Evolutionary conservation across 352 stramenopile genomes (phyloP).

Genomic region (Pythium scleroteichum): DNA sequence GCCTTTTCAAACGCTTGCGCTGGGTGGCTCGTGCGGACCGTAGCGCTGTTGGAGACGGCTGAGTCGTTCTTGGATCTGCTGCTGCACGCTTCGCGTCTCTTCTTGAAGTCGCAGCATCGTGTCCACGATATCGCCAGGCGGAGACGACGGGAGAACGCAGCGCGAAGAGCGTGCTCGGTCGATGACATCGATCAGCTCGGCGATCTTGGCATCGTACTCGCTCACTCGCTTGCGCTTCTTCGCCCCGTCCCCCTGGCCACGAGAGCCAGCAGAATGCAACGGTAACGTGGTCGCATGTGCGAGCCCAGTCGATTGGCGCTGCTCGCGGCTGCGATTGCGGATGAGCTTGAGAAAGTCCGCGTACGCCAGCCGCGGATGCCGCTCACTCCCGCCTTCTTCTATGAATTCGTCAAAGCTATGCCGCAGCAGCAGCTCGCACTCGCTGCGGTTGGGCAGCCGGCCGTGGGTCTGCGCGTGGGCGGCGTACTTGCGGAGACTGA

Average conservation of each 20-base stretch:
- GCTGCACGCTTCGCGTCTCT: conserved; percentile 56
- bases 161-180: conserved; percentile 34
- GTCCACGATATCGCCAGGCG: conserved; percentile 31
- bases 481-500: conserved; percentile 61
- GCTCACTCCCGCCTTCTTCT: conserved; percentile 41
- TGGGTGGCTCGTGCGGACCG: conserved; percentile 53
- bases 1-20: conserved; percentile 57
- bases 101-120: conserved; percentile 55
- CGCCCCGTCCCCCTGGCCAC: background rate
- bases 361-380: conserved; percentile 52
- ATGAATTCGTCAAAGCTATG: conserved; percentile 59
- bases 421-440: conserved; percentile 52
- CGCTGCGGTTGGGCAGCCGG: conserved; percentile 44
- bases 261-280: no score
- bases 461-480: conserved; percentile 36
- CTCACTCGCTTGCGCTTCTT: conserved; percentile 53
- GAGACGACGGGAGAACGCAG: background rate
- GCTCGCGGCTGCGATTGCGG: conserved; percentile 63
- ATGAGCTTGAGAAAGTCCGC: conserved; percentile 73
- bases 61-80: conserved; percentile 51
- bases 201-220: conserved; percentile 52
- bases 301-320: conserved; percentile 45
- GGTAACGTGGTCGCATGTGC: no score
- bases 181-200: conserved; percentile 63
- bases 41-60: conserved; percentile 37